These are phyloP conservation scores for Ceratonia siliqua DNA, from an alignment of 306 rosid genomes.

Conservation along the genomic window DNA sequence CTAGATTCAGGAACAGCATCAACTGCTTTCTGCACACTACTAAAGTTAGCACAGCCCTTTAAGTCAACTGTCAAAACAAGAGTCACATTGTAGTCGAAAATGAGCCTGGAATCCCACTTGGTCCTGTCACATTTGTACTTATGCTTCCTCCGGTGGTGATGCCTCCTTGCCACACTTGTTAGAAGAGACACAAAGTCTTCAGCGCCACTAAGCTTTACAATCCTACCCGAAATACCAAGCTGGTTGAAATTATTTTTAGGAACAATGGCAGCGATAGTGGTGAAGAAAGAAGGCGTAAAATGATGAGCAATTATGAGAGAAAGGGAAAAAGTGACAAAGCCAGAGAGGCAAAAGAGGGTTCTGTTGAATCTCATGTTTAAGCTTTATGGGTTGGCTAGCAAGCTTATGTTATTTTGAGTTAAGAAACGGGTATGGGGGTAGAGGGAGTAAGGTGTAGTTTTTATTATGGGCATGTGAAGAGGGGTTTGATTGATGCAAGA, in stretches of 20 bases:
- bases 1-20: conserved; percentile 67
- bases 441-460: conserved; percentile 26
- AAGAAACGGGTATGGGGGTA: conserved; percentile 24
- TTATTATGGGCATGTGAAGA: conserved; percentile 35
- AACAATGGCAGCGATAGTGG: conserved; percentile 2
- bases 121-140: conserved; percentile 41
- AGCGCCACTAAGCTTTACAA: conserved; percentile 41
- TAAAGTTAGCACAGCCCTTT: conserved; percentile 66
- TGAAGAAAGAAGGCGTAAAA: conserved; percentile 27
- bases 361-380: conserved; percentile 50
- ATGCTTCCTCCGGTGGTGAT: conserved; percentile 26
- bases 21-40: conserved; percentile 70
- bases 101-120: conserved; percentile 49
- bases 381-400: conserved; percentile 4
- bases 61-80: conserved; percentile 58
- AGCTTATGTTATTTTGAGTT: conserved; percentile 22
- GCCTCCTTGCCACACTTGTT: conserved; percentile 37
- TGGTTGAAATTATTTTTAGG: conserved; percentile 29
- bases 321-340: conserved; percentile 49
- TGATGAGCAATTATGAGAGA: conserved; percentile 37
- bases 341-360: conserved; percentile 51
- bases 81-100: conserved; percentile 50
- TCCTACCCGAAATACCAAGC: conserved; percentile 31
- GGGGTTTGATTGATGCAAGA: conserved; percentile 11
- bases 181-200: conserved; percentile 45